Conservation (phyloP, 163 green algal genomes). For the Chloroidium sp. region DNA sequence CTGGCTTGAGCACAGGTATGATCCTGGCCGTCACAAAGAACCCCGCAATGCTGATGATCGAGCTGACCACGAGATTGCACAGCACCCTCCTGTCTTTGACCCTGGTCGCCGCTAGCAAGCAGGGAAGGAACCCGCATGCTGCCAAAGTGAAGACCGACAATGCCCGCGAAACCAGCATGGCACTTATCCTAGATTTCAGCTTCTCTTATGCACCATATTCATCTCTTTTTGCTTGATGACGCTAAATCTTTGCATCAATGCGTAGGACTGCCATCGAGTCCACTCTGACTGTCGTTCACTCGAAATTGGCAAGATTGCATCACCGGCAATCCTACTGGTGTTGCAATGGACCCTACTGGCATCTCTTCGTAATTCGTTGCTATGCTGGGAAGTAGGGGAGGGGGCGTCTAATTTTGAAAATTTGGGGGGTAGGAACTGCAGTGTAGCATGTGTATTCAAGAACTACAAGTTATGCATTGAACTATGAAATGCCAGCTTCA, state of each 20-base stretch:
- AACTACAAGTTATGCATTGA: too few species aligned
- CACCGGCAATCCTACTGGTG: too few species aligned
- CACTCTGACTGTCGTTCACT: not conserved
- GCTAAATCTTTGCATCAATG: not conserved
- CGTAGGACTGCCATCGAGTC: not conserved
- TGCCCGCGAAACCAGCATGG: not conserved
- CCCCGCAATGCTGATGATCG: conserved; percentile 38
- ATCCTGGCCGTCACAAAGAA: conserved; percentile 45
- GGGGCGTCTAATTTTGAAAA: too few species aligned
- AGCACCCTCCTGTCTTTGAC: conserved; percentile 14
- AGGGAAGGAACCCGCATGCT: conserved; percentile 9
- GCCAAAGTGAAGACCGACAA: conserved; percentile 2
- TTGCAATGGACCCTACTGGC: too few species aligned
- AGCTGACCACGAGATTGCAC: conserved; percentile 30
- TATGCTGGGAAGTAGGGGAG: too few species aligned
- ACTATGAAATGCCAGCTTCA: too few species aligned
- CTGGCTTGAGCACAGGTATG: conserved; percentile 54
- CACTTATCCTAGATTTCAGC: not conserved
- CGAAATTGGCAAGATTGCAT: not conserved
- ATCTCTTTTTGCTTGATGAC: not conserved
- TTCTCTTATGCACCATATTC: not conserved
- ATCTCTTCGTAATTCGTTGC: too few species aligned
- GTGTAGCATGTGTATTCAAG: too few species aligned
- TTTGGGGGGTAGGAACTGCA: too few species aligned
- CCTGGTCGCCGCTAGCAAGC: not conserved